phyloP scores from a whole-genome alignment of 768 basidiomycete genomes.

The Trametes punicea region DNA sequence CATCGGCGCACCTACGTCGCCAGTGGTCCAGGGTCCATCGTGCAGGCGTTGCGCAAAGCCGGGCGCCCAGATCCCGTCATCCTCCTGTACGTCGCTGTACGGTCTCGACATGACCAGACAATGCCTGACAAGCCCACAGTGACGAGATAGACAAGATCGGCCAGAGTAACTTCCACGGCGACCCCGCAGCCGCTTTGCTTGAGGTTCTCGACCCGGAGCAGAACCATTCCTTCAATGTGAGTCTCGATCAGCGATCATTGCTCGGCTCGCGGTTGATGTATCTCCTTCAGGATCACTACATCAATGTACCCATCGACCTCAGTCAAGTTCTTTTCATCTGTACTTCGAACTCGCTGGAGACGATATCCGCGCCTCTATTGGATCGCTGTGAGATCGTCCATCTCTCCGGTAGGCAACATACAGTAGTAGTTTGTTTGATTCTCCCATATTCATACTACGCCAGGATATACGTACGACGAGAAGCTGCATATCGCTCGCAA shows the following conservation, averaged over 20 bases:
- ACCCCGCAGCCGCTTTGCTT: slow-evolving; percentile 85
- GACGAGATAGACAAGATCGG: slow-evolving; percentile 95
- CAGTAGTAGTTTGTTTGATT: too few relatives aligned
- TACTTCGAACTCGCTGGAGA: slow-evolving; percentile 87
- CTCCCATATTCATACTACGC: not conserved
- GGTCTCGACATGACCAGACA: not conserved
- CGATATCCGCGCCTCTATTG: slow-evolving; percentile 81
- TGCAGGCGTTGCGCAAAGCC: slow-evolving; percentile 83
- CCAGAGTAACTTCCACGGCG: slow-evolving; percentile 85
- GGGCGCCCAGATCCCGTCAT: slow-evolving; percentile 79
- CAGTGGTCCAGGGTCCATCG: slow-evolving; percentile 78
- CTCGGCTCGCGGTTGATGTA: not conserved
- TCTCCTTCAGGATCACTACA: slow-evolving; percentile 74
- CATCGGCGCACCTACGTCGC: slow-evolving; percentile 90
- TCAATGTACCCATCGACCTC: slow-evolving; percentile 85
- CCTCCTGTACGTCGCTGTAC: slow-evolving; percentile 44
- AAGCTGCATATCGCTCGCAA: slow-evolving; percentile 86
- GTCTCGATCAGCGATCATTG: slow-evolving; percentile 16
- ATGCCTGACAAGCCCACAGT: slow-evolving; percentile 18
- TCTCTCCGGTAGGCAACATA: slow-evolving; percentile 51
- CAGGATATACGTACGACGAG: slow-evolving; percentile 85
- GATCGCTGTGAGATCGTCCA: slow-evolving; percentile 90
- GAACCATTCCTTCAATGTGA: slow-evolving; percentile 75
- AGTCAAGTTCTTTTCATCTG: slow-evolving; percentile 90
- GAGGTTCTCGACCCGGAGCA: slow-evolving; percentile 96